Evolutionary conservation across 176 grass and related monocot genomes (phyloP), one percentile per base, ranked within the genome.

Genomic region (Hordeum vulgare): DNA sequence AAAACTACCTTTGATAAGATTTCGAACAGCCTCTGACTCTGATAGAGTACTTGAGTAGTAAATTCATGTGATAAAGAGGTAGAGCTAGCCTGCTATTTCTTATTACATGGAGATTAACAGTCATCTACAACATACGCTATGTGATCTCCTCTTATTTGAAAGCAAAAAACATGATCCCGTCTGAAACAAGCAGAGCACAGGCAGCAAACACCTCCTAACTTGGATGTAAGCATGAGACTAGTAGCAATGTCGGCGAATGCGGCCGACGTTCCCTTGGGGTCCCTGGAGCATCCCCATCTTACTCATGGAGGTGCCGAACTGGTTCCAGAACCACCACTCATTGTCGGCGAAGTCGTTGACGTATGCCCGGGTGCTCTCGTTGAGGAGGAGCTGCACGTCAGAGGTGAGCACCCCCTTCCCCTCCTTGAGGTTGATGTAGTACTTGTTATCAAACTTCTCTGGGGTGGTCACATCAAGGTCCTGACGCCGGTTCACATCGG

Each of bases 361-460:
- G 3, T 25, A 69, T 3, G 6, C 20, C 35, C 8, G 20, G 11
- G 75, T 84, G 10, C 4, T 42, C 0, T 5, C 9, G 67, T 84
- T 76, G 31, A 4, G 21, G 31, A 80, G 56, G 58, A 88, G 15
- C n/a, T 44, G 59, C 75, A 84, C 67, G 45, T 88, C 86, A 9
- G 81, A 88, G 8, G 75, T 58, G 76, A 88, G 79, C 11, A 84
- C 80, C 8, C 81, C 86, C 56, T 66, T 29, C 61, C 60, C 61
- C 24, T 27, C 26, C 27, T 15, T 27, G 24, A 63, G 15, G 63
- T 34, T 58, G 58, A 33, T 25, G 75, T 74, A 84, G 86, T 88
- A 88, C 29, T 10, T 31, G 76, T 88, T 84, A 76, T 88, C 75
- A 44, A 88, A 88, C 39, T n/a, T 5, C 17, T 72, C 15, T 0